These are phyloP conservation scores for Umbelopsis vinacea DNA, from an alignment of 192 early-diverging fungal genomes.

Conservation along the genomic window DNA sequence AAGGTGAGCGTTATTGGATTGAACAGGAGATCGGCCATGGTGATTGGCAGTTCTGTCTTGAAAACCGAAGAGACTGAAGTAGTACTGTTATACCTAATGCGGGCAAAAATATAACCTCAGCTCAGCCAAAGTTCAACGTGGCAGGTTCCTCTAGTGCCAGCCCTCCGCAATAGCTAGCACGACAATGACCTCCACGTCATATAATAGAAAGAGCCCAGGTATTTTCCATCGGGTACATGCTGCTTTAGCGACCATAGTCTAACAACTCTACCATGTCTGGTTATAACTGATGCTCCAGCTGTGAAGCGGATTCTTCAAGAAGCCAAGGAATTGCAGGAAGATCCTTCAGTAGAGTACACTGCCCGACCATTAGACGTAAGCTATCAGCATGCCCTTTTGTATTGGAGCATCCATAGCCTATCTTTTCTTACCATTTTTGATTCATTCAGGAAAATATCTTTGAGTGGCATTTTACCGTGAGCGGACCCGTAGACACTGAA, in stretches of 20 bases:
- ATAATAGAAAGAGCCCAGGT: conserved; percentile 17
- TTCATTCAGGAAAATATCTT: conserved; percentile 81
- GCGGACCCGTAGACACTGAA: conserved; percentile 84
- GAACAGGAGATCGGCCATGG: conserved; percentile 14
- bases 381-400: not conserved
- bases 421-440: not conserved
- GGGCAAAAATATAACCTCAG: not conserved
- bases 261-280: too few relatives aligned
- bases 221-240: not conserved
- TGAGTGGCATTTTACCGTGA: conserved; percentile 97
- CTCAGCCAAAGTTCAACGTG: not conserved
- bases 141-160: not conserved
- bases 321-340: conserved; percentile 69
- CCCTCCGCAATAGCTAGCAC: not conserved
- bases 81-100: not conserved
- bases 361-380: conserved; percentile 71
- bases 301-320: conserved; percentile 87
- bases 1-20: conserved; percentile 18
- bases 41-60: not conserved
- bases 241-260: not conserved
- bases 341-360: conserved; percentile 72
- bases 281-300: conserved; percentile 39
- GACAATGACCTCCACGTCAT: conserved; percentile 6
- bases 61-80: not conserved
- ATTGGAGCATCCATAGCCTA: not conserved